A percentile compares a stretch with the other conserved stretches of the same genome.
Conservation (phyloP, 257 asterid genomes). For the Cruciata laevipes region DNA sequence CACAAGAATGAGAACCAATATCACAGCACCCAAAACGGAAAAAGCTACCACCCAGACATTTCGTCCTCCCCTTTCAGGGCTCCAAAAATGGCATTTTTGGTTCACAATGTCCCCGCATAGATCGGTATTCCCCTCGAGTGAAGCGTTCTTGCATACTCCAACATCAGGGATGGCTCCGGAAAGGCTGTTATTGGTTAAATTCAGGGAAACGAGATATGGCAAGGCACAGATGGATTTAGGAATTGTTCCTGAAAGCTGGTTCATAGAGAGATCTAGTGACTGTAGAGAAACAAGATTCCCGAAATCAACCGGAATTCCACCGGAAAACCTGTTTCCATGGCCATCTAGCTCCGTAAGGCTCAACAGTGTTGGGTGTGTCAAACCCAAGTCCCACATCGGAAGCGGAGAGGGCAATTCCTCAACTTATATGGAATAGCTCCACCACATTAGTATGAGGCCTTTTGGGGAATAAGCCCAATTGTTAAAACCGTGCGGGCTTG, state of each 20-base stretch:
- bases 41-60: conserved; percentile 47
- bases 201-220: conserved; percentile 30
- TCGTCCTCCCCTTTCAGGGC: conserved; percentile 22
- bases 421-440: too few relatives aligned
- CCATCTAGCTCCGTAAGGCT: conserved; percentile 61
- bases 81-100: conserved; percentile 41
- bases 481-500: too few relatives aligned
- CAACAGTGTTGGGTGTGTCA: too few relatives aligned
- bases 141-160: conserved; percentile 52
- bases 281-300: conserved; percentile 63
- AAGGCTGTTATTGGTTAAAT: conserved; percentile 45
- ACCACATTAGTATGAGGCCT: too few relatives aligned
- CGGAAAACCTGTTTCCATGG: conserved; percentile 54
- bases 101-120: conserved; percentile 60
- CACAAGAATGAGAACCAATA: conserved; percentile 31
- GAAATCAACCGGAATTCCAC: conserved; percentile 49
- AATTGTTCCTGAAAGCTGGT: conserved; percentile 46
- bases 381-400: too few relatives aligned
- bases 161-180: conserved; percentile 56
- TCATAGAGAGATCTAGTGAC: conserved; percentile 64
- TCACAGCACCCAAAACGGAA: conserved; percentile 28
- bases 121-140: conserved; percentile 52
- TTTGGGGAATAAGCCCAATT: too few relatives aligned
- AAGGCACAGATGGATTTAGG: conserved; percentile 54
- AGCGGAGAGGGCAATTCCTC: too few relatives aligned